Percentiles rank a stretch among this genome's conserved stretches.
Evolutionary conservation across 805 yeast genomes (phyloP).

Genomic region (Candida ulmi): DNA sequence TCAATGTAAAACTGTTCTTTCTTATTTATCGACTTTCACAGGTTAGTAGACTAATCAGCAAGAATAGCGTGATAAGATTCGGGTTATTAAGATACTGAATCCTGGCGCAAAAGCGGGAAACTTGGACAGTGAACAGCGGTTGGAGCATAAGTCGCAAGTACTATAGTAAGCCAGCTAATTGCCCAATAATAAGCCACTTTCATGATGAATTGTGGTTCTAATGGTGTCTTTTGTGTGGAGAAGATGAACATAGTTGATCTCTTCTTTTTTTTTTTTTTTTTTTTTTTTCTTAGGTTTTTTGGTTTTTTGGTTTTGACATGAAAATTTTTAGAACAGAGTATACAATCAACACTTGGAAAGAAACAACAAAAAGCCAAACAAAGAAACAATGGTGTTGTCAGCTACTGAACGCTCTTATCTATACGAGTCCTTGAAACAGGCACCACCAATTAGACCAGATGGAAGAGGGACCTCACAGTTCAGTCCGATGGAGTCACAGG

Average conservation of each 20-base stretch:
- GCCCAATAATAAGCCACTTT: not conserved
- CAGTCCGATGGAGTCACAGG: conserved; percentile 79
- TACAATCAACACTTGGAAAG: too few relatives aligned
- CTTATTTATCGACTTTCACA: conserved; percentile 6
- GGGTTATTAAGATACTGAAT: conserved; percentile 6
- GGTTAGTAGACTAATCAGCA: not conserved
- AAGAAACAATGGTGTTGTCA: conserved; percentile 52
- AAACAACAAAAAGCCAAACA: not conserved
- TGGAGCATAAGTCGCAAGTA: conserved; percentile 6
- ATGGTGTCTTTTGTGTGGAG: too few relatives aligned
- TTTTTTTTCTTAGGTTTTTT: not conserved
- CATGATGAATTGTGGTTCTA: too few relatives aligned
- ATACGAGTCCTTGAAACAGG: conserved; percentile 58
- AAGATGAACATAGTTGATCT: too few relatives aligned
- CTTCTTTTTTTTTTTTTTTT: too few relatives aligned
- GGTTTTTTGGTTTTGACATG: not conserved
- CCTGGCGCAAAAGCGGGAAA: conserved; percentile 7
- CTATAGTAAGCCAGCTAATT: not conserved
- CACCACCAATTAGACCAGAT: conserved; percentile 77
- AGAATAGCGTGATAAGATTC: too few relatives aligned
- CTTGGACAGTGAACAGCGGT: conserved; percentile 7
- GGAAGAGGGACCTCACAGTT: conserved; percentile 71
- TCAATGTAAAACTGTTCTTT: conserved; percentile 23
- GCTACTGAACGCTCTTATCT: conserved; percentile 74
- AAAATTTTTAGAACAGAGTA: not conserved